Conservation (phyloP, 192 early-diverging fungal species). For the Coemansia sp. region DNA sequence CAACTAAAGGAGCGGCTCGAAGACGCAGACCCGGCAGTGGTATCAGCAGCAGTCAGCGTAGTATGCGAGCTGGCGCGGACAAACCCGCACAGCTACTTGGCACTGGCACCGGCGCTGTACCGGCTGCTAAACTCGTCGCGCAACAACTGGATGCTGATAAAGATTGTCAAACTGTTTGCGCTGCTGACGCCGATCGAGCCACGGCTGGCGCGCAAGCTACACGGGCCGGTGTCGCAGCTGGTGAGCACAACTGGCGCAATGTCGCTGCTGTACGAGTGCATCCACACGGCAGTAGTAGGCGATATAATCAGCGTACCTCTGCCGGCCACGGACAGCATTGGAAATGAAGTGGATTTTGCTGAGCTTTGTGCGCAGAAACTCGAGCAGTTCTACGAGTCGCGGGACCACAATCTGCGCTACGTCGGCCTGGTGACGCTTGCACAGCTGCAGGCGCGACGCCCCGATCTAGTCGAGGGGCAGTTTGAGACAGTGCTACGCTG, state of each 20-base stretch:
- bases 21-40: conserved; percentile 90
- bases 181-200: conserved; percentile 91
- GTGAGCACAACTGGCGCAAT: conserved; percentile 89
- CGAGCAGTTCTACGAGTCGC: conserved; percentile 75
- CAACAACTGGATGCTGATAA: conserved; percentile 99
- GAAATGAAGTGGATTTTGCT: conserved; percentile 59
- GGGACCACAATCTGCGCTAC: conserved; percentile 88
- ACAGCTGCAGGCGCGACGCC: conserved; percentile 80
- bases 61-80: conserved; percentile 93
- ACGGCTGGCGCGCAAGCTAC: conserved; percentile 84
- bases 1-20: conserved; percentile 84
- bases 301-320: conserved; percentile 70
- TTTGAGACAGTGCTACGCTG: conserved; percentile 82
- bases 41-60: conserved; percentile 90
- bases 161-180: conserved; percentile 97
- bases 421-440: conserved; percentile 85
- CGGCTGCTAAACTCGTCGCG: conserved; percentile 82
- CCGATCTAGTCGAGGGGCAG: conserved; percentile 78
- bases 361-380: conserved; percentile 83
- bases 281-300: conserved; percentile 88
- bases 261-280: conserved; percentile 97
- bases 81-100: conserved; percentile 91
- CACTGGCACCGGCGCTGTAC: conserved; percentile 92
- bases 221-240: conserved; percentile 77
- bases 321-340: conserved; percentile 51